phyloP scores from a whole-genome alignment of 1,139 yeast genomes.

The Pichia sp. region DNA sequence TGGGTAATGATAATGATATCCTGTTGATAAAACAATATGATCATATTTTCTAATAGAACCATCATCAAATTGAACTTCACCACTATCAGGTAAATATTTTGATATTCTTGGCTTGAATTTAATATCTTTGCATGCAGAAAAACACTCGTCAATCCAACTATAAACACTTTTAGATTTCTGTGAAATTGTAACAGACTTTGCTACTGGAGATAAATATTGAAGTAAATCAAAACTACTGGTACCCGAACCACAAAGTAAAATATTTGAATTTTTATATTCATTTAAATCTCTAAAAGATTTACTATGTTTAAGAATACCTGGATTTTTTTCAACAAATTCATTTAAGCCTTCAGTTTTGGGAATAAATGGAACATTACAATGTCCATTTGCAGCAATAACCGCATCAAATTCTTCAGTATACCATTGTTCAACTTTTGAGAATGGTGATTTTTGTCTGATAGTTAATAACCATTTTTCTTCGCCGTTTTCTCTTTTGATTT shows the following conservation, averaged over 20 bases:
- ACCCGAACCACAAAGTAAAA: constrained; percentile 46
- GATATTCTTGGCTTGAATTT: constrained; percentile 21
- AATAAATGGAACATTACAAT: constrained; percentile 40
- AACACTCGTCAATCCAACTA: constrained; percentile 19
- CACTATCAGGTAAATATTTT: constrained; percentile 15
- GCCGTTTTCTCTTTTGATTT: constrained; percentile 13
- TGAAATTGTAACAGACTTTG: constrained; percentile 15
- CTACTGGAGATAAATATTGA: constrained; percentile 40
- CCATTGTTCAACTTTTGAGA: constrained; percentile 25
- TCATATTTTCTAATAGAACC: constrained; percentile 35
- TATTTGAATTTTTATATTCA: constrained; percentile 29
- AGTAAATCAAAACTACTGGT: constrained; percentile 46
- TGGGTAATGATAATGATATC: constrained; percentile 40
- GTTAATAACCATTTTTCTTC: constrained; percentile 17
- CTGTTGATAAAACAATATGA: constrained; percentile 40
- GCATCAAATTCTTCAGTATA: constrained; percentile 37
- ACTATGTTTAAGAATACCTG: constrained; percentile 30
- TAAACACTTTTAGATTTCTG: constrained; percentile 17
- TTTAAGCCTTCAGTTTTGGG: constrained; percentile 39
- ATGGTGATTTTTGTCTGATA: constrained; percentile 16
- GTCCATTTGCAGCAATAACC: constrained; percentile 45
- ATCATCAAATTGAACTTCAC: constrained; percentile 31
- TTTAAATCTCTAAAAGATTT: constrained; percentile 39
- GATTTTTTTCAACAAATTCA: constrained; percentile 33
- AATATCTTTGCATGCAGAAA: constrained; percentile 15